These are phyloP conservation scores for Schwanniomyces pseudopolymorphus DNA, from an alignment of 805 yeast species.

Conservation along the genomic window DNA sequence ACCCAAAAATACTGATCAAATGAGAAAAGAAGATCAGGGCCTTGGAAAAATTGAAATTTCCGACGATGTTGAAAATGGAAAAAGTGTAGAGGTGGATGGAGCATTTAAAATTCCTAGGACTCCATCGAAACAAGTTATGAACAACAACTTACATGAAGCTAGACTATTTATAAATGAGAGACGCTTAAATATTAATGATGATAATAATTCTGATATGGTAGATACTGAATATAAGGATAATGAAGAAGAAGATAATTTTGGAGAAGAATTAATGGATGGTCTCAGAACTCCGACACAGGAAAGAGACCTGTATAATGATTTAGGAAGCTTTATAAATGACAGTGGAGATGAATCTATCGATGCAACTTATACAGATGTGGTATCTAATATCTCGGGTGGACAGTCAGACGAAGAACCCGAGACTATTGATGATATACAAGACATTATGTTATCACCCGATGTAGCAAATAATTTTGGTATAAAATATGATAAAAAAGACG, in stretches of 20 bases:
- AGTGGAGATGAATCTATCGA: constrained; percentile 12
- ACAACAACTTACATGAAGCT: constrained; percentile 16
- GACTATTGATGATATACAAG: constrained; percentile 20
- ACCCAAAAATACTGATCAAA: background rate
- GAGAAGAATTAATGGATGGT: constrained; percentile 34
- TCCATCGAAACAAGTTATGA: constrained; percentile 3
- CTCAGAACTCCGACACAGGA: constrained; percentile 33
- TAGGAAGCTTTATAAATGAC: constrained; percentile 25
- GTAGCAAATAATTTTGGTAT: constrained; percentile 31
- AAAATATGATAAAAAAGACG: constrained; percentile 24
- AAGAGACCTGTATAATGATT: constrained; percentile 26
- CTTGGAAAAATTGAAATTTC: background rate
- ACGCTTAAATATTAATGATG: constrained; percentile 1
- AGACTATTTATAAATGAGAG: constrained; percentile 13
- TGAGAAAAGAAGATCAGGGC: no score
- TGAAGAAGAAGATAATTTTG: constrained; percentile 32
- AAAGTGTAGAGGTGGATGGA: background rate
- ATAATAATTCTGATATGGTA: background rate
- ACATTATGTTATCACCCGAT: constrained; percentile 31
- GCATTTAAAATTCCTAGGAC: background rate
- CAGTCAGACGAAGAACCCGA: constrained; percentile 11
- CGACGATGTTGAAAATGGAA: background rate
- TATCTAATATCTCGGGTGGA: constrained; percentile 8
- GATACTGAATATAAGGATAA: background rate
- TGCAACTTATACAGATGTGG: constrained; percentile 10